Conservation (phyloP, 805 yeast genomes). For the Nematodospora valgi region DNA sequence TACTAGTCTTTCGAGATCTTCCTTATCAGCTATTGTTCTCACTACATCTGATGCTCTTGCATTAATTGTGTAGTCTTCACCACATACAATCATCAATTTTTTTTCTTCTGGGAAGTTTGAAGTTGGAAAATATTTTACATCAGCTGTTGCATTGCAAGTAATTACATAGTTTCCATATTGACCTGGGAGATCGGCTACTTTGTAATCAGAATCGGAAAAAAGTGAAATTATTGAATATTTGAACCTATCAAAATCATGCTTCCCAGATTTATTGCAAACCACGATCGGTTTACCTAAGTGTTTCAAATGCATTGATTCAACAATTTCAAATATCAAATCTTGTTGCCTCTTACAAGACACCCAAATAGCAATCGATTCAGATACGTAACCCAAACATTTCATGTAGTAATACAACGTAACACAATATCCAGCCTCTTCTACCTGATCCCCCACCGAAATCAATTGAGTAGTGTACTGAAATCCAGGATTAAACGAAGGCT, state of each 20-base stretch:
- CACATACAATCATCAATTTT: too few species aligned
- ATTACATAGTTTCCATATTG: slow-evolving; percentile 27
- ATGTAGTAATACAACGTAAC: slow-evolving; percentile 46
- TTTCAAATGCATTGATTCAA: slow-evolving; percentile 10
- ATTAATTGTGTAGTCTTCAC: too few species aligned
- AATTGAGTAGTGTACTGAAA: slow-evolving; percentile 18
- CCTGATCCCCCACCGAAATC: slow-evolving; percentile 7
- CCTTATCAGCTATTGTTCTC: too few species aligned
- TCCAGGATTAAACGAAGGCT: slow-evolving; percentile 39
- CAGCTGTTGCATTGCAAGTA: slow-evolving; percentile 7
- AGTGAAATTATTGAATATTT: slow-evolving; percentile 6
- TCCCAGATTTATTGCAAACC: slow-evolving; percentile 4
- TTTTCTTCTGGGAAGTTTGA: too few species aligned
- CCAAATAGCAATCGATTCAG: slow-evolving; percentile 35
- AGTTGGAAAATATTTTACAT: background rate
- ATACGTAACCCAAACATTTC: slow-evolving; percentile 42
- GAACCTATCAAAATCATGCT: slow-evolving; percentile 3
- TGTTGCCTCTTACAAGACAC: slow-evolving; percentile 40
- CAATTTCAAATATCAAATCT: slow-evolving; percentile 39
- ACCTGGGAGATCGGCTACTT: slow-evolving; percentile 19
- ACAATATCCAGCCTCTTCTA: slow-evolving; percentile 20
- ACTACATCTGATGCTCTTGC: too few species aligned
- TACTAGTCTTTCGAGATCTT: background rate
- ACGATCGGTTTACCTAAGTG: slow-evolving; percentile 4
- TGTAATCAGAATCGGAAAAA: slow-evolving; percentile 22